Evolutionary conservation across 495 filamentous ascomycete species (phyloP), one percentile per base, ranked within the genome.

Genomic region (Penicillium canescens): DNA sequence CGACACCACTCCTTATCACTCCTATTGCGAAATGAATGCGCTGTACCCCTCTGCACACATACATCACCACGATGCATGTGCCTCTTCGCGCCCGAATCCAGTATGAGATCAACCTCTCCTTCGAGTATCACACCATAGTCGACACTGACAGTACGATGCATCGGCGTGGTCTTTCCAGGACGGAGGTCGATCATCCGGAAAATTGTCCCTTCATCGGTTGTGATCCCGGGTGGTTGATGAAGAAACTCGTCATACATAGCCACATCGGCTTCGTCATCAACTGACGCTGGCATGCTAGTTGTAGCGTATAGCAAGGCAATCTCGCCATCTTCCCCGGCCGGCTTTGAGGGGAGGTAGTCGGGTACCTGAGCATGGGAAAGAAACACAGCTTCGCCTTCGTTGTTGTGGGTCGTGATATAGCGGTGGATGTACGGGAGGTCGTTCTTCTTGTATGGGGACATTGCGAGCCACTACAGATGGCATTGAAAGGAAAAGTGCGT

Each of bases 61-160:
- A 87, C 86, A 68, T 90, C 86, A 13, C 84, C 81, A 39, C 87
- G 86, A 54, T 84, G 80, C 65, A 89, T 42, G 57, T 84, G 63
- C 45, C 86, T 83, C 56, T 79, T 80, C 1, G 73, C 63, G 12
- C 74, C 77, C 0, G 82, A 81, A 68, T 90, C 86, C 28, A 73
- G 82, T 76, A 88, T 85, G 59, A 91, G 86, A 67, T 92, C 88
- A 47, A 91, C 87, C 56, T 80, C 70, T 0, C 89, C 89, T 61
- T 91, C 87, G 80, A 58, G 68, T 57, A 91, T 76, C 50, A 90
- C 77, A 6, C 86, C 86, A 58, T 88, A 91, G 54, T 92, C 89
- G 1, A 92, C 55, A 6, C 76, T 82, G 46, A 85, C 78, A 4
- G 88, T 90, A 0, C 87, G 76, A 62, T 92, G 89, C 86, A 92